Conservation (phyloP, 495 filamentous ascomycete species). For the Aeminium ludgeri region DNA sequence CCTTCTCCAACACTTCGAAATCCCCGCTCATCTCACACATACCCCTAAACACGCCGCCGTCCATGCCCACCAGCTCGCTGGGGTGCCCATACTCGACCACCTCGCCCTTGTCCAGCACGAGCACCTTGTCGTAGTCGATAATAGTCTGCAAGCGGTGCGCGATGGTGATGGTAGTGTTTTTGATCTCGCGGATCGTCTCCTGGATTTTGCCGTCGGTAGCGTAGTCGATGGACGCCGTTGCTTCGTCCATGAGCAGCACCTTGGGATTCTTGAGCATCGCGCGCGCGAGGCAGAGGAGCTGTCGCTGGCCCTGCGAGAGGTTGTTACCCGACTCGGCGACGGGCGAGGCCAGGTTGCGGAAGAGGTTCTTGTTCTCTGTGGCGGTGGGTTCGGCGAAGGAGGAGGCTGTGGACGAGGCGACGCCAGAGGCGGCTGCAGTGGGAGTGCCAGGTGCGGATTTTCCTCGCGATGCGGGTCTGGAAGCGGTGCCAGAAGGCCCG, state of each 20-base stretch:
- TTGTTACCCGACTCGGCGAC: conserved; percentile 90
- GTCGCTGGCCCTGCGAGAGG: conserved; percentile 89
- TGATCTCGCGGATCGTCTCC: conserved; percentile 74
- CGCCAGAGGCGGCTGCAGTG: conserved; percentile 18
- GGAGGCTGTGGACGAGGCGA: background rate
- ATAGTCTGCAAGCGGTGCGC: conserved; percentile 96
- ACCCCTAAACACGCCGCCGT: conserved; percentile 55
- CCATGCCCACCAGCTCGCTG: conserved; percentile 52
- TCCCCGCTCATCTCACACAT: conserved; percentile 98
- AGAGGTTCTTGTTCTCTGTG: conserved; percentile 79
- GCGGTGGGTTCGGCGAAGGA: background rate
- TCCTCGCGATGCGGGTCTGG: conserved; percentile 20
- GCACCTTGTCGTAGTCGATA: conserved; percentile 95
- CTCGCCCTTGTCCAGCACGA: conserved; percentile 77
- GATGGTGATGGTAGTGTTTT: conserved; percentile 83
- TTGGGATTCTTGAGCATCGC: conserved; percentile 82
- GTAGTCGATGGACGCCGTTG: conserved; percentile 96
- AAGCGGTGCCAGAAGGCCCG: conserved; percentile 33
- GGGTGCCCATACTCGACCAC: conserved; percentile 85
- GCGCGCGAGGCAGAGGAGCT: conserved; percentile 87
- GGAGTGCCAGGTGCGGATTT: conserved; percentile 5
- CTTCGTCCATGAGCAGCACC: conserved; percentile 97
- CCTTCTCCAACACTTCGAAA: conserved; percentile 49
- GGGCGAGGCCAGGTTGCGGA: conserved; percentile 67
- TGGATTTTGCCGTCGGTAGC: conserved; percentile 92